These are phyloP conservation scores for Nitzschia inconspicua DNA, from an alignment of 108 stramenopile genomes.

Conservation along the genomic window DNA sequence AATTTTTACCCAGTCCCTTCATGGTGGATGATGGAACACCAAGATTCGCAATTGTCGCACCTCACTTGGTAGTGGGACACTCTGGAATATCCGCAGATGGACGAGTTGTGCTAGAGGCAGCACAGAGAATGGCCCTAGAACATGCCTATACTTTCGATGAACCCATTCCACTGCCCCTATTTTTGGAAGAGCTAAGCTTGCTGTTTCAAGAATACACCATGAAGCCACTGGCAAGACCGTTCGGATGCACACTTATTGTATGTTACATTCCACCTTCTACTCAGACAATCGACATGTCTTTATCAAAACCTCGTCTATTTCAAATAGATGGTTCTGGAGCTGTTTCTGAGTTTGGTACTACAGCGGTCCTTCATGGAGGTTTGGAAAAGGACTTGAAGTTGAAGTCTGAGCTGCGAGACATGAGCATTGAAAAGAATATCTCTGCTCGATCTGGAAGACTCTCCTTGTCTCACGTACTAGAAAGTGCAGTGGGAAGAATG, in stretches of 20 bases:
- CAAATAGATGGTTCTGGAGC: slow-evolving; percentile 75
- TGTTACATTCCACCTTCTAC: slow-evolving; percentile 36
- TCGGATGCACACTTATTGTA: slow-evolving; percentile 69
- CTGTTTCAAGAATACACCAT: slow-evolving; percentile 80
- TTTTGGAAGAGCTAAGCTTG: slow-evolving; percentile 60
- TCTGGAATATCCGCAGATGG: slow-evolving; percentile 80
- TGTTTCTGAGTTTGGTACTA: slow-evolving; percentile 4
- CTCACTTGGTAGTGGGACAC: slow-evolving; percentile 51
- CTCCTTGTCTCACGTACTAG: no score
- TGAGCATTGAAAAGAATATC: no score
- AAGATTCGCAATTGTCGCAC: slow-evolving; percentile 50
- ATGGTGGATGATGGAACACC: slow-evolving; percentile 76
- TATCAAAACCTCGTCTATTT: slow-evolving; percentile 40
- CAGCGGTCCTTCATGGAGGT: slow-evolving; percentile 16
- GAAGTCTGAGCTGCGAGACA: no score
- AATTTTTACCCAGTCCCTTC: slow-evolving; percentile 56
- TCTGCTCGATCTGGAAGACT: no score
- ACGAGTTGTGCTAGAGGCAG: slow-evolving; percentile 58
- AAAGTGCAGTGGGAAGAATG: no score
- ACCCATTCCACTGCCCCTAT: slow-evolving; percentile 46
- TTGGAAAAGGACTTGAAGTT: neutral
- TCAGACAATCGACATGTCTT: neutral
- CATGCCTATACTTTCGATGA: slow-evolving; percentile 73
- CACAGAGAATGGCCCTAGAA: slow-evolving; percentile 64
- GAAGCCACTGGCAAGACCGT: slow-evolving; percentile 70